Evolutionary conservation across 148 eudicot genomes (phyloP), one percentile per base, ranked within the genome.

Genomic region (Spergularia bocconei): DNA sequence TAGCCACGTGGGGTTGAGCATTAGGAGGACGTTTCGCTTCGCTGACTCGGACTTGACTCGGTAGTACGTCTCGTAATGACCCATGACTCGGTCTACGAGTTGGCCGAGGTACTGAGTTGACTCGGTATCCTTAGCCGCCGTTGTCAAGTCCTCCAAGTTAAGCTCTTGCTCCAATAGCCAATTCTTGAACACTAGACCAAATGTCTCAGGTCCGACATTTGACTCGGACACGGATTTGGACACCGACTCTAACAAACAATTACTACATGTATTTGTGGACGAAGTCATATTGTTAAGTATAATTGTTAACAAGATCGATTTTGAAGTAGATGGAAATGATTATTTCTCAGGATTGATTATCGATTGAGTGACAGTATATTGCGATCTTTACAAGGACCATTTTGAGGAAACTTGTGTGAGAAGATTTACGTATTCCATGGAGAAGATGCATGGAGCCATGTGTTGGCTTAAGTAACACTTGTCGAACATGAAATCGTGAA

Each of bases 1-100:
- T 14, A 78, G 73, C 97, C 93, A 91, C 0, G 87, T 25, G 0
- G 93, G 91, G 2, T 79, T 71, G n/a, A 88, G 74, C 71, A 86
- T 78, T 16, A 80, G 20, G 6, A 87, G 36, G 4, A 86, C 84
- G 17, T 87, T 79, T 4, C 25, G 78, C 33, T 55, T 63, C 9
- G 80, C 82, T 63, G 77, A 78, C 13, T 66, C 51, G 8, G 87
- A 79, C 67, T 88, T 88, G 17, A 63, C 78, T 16, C 69, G 64
- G 72, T 87, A 85, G 72, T 88, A 88, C 1, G 79, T 77, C 72
- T 90, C 85, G 78, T 84, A 90, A 68, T 90, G 89, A 7, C 33
- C 44, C 13, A 91, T 23, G 53, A 88, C 87, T 65, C 83, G 80
- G 55, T 64, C 69, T 1, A 77, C 79, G 53, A 62, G 63, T 53